Conservation (phyloP, 768 basidiomycete genomes). For the Chalciporus sphaerocephalus region DNA sequence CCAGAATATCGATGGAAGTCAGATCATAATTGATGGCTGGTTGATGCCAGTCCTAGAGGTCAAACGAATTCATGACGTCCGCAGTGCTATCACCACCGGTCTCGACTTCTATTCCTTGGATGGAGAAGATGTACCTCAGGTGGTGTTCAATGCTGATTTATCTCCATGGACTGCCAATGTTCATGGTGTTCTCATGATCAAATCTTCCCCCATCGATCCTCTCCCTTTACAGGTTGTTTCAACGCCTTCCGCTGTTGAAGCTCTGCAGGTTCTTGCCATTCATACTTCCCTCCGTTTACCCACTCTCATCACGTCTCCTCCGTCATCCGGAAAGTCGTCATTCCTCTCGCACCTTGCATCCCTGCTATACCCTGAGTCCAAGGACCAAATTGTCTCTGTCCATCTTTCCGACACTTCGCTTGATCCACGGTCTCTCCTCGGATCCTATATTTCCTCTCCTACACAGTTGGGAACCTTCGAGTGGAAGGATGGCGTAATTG, state of each 20-base stretch:
- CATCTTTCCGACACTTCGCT: constrained; percentile 94
- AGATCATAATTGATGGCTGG: constrained; percentile 68
- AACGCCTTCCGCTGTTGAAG: constrained; percentile 55
- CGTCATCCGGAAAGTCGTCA: constrained; percentile 86
- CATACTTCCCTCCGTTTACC: constrained; percentile 69
- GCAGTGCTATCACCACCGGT: constrained; percentile 42
- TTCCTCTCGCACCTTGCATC: constrained; percentile 73
- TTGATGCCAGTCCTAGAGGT: constrained; percentile 69
- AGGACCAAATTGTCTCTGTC: constrained; percentile 75
- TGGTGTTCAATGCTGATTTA: constrained; percentile 46
- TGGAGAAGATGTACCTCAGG: constrained; percentile 29
- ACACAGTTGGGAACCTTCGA: constrained; percentile 84
- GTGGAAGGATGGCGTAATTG: constrained; percentile 92
- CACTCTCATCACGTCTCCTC: constrained; percentile 75
- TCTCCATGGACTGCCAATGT: constrained; percentile 57
- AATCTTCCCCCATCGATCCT: constrained; percentile 32
- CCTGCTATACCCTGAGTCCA: constrained; percentile 52
- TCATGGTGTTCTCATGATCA: constrained; percentile 63
- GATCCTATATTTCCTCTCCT: constrained; percentile 87
- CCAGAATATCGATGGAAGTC: constrained; percentile 42
- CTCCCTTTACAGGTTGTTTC: constrained; percentile 46
- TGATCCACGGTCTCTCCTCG: constrained; percentile 88
- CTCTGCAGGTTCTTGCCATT: constrained; percentile 60
- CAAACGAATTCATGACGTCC: constrained; percentile 49
- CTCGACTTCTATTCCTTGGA: constrained; percentile 46